Evolutionary conservation across 495 filamentous ascomycete genomes (phyloP), one percentile per base, ranked within the genome.

Genomic region (Lasiosphaeriaceae sp.): DNA sequence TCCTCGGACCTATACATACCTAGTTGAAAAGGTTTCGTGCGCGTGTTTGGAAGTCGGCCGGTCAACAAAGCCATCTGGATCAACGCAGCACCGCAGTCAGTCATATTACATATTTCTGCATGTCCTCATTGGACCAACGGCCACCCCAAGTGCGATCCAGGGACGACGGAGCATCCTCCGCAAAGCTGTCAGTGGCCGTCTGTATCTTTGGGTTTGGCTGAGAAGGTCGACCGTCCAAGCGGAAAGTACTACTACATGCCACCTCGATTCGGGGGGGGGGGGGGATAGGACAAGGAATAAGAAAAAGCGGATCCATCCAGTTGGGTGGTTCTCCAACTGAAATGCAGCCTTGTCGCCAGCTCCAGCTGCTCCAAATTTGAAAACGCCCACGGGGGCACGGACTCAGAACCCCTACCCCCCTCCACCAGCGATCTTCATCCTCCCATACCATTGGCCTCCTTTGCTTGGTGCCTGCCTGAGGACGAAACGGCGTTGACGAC

Each of bases 311-410:
- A 49, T 54, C 58, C 54, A 39, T 39, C 45, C 14, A 26, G 34
- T 37, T 46, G n/a, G 20, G 50, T 31, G 52, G 21, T 48, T 47
- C 37, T 50, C 17, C 39, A 31, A n/a, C n/a, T n/a, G 37, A 51
- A 53, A 56, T 59, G 56, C 60, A 59, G 56, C 56, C 53, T 56
- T 56, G 49, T 56, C 41, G 54, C 34, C 41, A 48, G 52, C 53
- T 50, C 54, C 47, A 34, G 45, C 41, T 53, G 44, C 59, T 61
- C 54, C 59, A 58, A 43, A 3, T 45, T 61, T 52, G 47, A 61
- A 48, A 52, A 21, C 46, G 41, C 58, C 55, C 50, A 57, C 59
- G 46, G 35, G 50, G 9, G 9, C 16, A 17, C 22, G 44, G 47
- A 35, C 22, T 2, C 2, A n/a, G n/a, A n/a, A n/a, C n/a, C n/a